Conservation (phyloP, 2,329 filamentous ascomycete species). For the Pseudopithomyces chartarum region DNA sequence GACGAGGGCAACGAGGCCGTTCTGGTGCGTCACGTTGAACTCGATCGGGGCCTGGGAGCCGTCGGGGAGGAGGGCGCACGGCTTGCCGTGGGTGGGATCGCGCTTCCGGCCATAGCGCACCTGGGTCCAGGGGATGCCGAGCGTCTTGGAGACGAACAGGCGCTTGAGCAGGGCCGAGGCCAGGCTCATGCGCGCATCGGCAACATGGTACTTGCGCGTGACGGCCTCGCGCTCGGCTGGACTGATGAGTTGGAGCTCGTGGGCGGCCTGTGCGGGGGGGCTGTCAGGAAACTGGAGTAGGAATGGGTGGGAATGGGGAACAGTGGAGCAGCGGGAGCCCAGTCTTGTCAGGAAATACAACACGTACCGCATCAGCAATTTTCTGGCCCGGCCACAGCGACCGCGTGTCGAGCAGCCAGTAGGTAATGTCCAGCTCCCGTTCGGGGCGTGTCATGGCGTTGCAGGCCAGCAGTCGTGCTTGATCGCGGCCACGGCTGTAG, state of each 20-base stretch:
- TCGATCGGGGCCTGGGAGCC: constrained; percentile 53
- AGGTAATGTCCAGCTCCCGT: constrained; percentile 39
- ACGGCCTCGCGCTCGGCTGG: constrained; percentile 62
- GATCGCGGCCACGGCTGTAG: background rate
- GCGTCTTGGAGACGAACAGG: constrained; percentile 65
- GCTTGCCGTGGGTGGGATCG: constrained; percentile 56
- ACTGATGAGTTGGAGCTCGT: constrained; percentile 50
- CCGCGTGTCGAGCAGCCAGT: constrained; percentile 57
- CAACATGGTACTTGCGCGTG: constrained; percentile 67
- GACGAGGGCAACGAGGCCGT: constrained; percentile 72
- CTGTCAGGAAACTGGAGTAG: constrained; percentile 3
- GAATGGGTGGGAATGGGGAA: too few relatives aligned
- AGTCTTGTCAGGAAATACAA: constrained; percentile 12
- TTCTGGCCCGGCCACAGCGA: constrained; percentile 52
- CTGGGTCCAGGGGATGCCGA: constrained; percentile 64
- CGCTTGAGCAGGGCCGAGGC: constrained; percentile 77
- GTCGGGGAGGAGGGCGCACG: constrained; percentile 53
- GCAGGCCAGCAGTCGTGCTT: constrained; percentile 3
- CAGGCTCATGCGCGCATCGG: constrained; percentile 76
- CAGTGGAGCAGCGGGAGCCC: too few relatives aligned
- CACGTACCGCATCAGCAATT: constrained; percentile 47
- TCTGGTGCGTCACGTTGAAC: constrained; percentile 83
- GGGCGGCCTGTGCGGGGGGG: constrained; percentile 44
- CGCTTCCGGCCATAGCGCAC: constrained; percentile 63
- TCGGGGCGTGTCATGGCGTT: constrained; percentile 21